These are phyloP conservation scores for Mucor piriformis DNA, from an alignment of 371 early-diverging fungal species.

Conservation along the genomic window DNA sequence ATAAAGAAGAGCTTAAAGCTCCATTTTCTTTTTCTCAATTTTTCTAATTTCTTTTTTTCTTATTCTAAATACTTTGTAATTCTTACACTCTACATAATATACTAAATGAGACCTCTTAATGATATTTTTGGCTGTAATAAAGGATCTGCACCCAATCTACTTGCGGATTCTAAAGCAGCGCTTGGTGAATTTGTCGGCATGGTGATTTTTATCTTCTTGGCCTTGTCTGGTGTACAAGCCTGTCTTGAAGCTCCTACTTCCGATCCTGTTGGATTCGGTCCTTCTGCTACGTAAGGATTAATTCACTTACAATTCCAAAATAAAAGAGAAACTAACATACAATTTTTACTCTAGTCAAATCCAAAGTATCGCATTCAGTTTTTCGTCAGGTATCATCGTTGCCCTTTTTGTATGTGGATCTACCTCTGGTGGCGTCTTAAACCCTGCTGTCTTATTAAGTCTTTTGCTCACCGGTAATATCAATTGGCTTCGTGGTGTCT, in stretches of 20 bases:
- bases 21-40: neutral
- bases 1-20: neutral
- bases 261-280: constrained; percentile 5
- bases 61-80: neutral
- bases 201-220: constrained; percentile 59
- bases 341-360: constrained; percentile 19
- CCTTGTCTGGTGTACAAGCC: constrained; percentile 54
- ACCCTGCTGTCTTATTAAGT: constrained; percentile 59
- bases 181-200: constrained; percentile 55
- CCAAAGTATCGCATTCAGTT: constrained; percentile 51
- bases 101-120: constrained; percentile 15
- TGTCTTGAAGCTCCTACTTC: constrained; percentile 22
- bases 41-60: neutral
- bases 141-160: constrained; percentile 14
- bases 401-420: constrained; percentile 46
- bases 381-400: constrained; percentile 47
- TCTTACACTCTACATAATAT: neutral
- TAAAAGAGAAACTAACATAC: neutral
- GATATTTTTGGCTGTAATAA: constrained; percentile 19
- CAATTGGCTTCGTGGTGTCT: constrained; percentile 35
- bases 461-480: constrained; percentile 49
- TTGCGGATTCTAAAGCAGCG: constrained; percentile 27
- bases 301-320: neutral
- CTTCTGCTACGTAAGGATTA: constrained; percentile 19
- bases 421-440: constrained; percentile 61